Evolutionary conservation across 768 basidiomycete genomes (phyloP), one percentile per base, ranked within the genome.

Genomic region (Hypholoma sublateritium): DNA sequence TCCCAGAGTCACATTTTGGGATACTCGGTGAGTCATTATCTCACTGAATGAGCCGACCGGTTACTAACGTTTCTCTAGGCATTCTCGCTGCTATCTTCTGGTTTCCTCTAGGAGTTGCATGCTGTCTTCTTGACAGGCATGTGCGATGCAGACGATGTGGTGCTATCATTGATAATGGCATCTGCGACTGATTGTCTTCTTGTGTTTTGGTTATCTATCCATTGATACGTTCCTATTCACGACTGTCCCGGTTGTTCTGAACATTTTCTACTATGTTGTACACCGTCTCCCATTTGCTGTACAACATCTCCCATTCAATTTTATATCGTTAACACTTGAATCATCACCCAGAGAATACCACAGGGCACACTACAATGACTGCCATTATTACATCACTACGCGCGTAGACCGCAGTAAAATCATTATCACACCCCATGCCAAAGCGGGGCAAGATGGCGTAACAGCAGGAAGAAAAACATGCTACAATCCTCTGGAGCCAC

Each of bases 61-160:
- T 21, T 53, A 8, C 49, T 50, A 46, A 25, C 48, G 50, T 36
- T 49, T 24, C 37, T 17, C 50, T 25, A 91, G 91, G 91, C 53
- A 70, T 93, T 32, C 72, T 94, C n/a, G 88, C 88, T 7, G 91
- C 92, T 4, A 73, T 94, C 22, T 74, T 93, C 57, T 93, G 90
- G 91, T 94, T 94, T 74, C 92, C 92, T 3, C 70, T 93, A 0
- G 92, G 92, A 4, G 79, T 94, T 37, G 89, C 85, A 2, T 73
- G 88, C 5, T 94, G 92, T 64, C 70, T 93, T 8, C 76, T 94
- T 22, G 92, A 94, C 68, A 80, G 87, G 43, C 74, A 78, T 49
- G 86, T 89, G 25, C 79, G 77, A 59, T 94, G 91, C 70, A 69
- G 65, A 16, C 77, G 81, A 4, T 84, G 82, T 43, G 80, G 80